A percentile compares a stretch with the other conserved stretches of the same genome.
These are phyloP conservation scores for Colletotrichum magnum DNA, from an alignment of 2,329 filamentous ascomycete genomes.

Conservation along the genomic window DNA sequence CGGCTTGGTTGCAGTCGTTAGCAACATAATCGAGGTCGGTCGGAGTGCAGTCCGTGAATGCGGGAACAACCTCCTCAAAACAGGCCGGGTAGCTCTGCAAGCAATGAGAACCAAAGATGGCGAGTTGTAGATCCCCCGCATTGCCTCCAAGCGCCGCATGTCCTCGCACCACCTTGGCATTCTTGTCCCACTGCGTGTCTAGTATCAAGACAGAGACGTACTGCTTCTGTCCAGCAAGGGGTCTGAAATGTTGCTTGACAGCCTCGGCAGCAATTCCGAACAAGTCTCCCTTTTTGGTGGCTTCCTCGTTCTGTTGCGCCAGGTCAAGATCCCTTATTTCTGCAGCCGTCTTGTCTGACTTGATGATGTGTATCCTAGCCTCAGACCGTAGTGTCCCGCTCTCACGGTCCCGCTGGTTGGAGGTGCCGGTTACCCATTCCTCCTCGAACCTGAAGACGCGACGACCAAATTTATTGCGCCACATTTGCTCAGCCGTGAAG, in stretches of 20 bases:
- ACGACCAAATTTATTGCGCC: conserved; percentile 86
- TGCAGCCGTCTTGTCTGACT: conserved; percentile 84
- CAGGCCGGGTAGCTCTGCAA: conserved; percentile 91
- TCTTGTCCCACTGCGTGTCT: conserved; percentile 89
- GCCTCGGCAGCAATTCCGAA: conserved; percentile 84
- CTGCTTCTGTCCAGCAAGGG: conserved; percentile 82
- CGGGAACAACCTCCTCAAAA: conserved; percentile 90
- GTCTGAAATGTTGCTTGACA: conserved; percentile 82
- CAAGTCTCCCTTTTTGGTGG: conserved; percentile 79
- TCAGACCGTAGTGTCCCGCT: conserved; percentile 86
- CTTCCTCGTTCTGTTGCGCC: conserved; percentile 82
- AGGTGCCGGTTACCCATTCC: conserved; percentile 89
- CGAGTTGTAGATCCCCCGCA: conserved; percentile 82
- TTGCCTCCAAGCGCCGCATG: conserved; percentile 88
- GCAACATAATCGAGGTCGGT: conserved; percentile 86
- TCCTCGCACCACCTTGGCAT: conserved; percentile 77
- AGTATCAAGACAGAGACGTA: conserved; percentile 91
- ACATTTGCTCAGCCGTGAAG: conserved; percentile 97
- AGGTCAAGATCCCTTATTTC: conserved; percentile 85
- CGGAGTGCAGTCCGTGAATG: conserved; percentile 90
- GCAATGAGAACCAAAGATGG: conserved; percentile 92
- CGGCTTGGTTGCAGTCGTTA: conserved; percentile 89
- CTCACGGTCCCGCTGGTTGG: conserved; percentile 81
- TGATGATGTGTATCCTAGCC: conserved; percentile 89
- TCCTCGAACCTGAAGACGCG: conserved; percentile 93